Evolutionary conservation across 2,329 filamentous ascomycete genomes (phyloP), one percentile per base, ranked within the genome.

Genomic region (Talaromyces rugulosus): DNA sequence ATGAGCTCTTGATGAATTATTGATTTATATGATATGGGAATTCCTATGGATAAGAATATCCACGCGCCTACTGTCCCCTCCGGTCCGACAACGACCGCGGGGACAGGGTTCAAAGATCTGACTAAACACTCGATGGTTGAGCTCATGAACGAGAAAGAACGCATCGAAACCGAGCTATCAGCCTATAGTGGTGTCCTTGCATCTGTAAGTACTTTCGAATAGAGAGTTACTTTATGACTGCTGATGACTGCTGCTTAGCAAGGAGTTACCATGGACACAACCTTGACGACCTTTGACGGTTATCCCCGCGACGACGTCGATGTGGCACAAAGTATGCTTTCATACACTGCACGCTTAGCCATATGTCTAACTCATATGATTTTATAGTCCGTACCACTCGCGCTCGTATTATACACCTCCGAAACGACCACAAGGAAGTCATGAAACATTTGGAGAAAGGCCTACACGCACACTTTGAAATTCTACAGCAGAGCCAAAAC

Each of bases 251-350:
- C 56, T 61, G 51, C 31, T 56, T 40, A 97, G 93, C 94, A 98
- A 81, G 88, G 89, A 52, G 94, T 96, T 59, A 88, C 90, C 70
- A 99, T 99, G 95, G 88, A 89, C 70, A 97, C 95, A 7, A 83
- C 87, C 62, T 85, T 99, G 44, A 86, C 92, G 28, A 97, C 94
- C 14, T 85, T 87, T 64, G 95, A 98, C 77, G 95, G 95, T 55
- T 99, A 91, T 74, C 95, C 95, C 34, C 86, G 95, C 72, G 89
- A 91, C 69, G 95, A 99, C 76, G 88, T 99, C 66, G 95, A 99
- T 75, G 90, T 99, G 65, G 89, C 95, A 30, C 94, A 97, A 78
- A 95, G 92, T 95, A 86, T 67, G 82, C n/a, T 11, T 61, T 16
- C 18, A 59, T 44, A 60, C 1, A 42, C 33, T 40, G 23, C 28